Conservation (phyloP, 164 flowering plant genomes). For the Umbilicus rupestris region DNA sequence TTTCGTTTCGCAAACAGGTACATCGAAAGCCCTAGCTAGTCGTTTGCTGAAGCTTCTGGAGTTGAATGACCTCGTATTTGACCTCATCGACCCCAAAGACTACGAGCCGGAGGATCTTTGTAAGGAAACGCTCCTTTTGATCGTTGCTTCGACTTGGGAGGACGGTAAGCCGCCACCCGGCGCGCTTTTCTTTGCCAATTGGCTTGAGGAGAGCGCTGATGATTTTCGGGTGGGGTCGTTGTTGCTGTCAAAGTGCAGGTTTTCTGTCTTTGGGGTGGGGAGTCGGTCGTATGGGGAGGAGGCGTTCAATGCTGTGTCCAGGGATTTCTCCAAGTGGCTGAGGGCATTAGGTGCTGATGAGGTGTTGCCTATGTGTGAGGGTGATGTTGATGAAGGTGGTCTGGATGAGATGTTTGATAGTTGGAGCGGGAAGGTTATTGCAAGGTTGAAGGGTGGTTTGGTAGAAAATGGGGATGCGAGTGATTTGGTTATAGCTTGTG, state of each 20-base stretch:
- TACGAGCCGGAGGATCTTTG: slow-evolving; percentile 90
- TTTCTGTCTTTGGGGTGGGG: slow-evolving; percentile 89
- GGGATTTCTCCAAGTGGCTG: slow-evolving; percentile 39
- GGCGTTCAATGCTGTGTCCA: slow-evolving; percentile 59
- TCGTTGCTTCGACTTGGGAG: slow-evolving; percentile 92
- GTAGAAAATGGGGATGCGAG: slow-evolving; percentile 23
- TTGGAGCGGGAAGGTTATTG: slow-evolving; percentile 52
- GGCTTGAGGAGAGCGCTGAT: slow-evolving; percentile 73
- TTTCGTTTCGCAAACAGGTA: slow-evolving; percentile 77
- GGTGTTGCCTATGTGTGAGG: slow-evolving; percentile 47
- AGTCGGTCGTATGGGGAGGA: slow-evolving; percentile 60
- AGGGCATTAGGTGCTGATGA: slow-evolving; percentile 61
- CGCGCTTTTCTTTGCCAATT: slow-evolving; percentile 48
- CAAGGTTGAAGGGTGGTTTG: slow-evolving; percentile 33
- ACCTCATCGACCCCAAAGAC: slow-evolving; percentile 50
- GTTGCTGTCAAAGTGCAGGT: slow-evolving; percentile 46
- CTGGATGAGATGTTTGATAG: slow-evolving; percentile 57
- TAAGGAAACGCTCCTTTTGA: slow-evolving; percentile 55
- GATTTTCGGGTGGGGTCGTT: slow-evolving; percentile 81
- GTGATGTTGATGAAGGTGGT: slow-evolving; percentile 72
- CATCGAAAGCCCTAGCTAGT: slow-evolving; percentile 70
- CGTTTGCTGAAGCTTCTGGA: slow-evolving; percentile 44
- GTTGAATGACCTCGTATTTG: slow-evolving; percentile 31
- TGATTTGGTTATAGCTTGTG: slow-evolving; percentile 17
- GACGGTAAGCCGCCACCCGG: slow-evolving; percentile 57